Evolutionary conservation across 352 stramenopile genomes (phyloP).

Genomic region (Pythium coloratum): DNA sequence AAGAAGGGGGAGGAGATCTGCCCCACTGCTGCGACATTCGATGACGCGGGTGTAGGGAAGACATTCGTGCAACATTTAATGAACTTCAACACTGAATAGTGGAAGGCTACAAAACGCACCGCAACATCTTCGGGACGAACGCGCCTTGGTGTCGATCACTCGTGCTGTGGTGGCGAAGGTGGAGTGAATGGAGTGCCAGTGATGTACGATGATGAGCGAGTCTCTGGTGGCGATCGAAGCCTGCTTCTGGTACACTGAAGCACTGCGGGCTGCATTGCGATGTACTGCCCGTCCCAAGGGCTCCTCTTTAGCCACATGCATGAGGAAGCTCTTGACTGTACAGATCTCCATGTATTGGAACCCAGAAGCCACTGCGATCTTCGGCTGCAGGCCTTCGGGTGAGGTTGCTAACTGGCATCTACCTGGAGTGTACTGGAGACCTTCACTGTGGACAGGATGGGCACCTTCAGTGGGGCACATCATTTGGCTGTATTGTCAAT

Average conservation of each 20-base stretch:
- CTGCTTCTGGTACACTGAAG: no score
- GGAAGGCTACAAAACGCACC: not conserved
- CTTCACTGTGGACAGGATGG: constrained; percentile 11
- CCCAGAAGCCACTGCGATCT: no score
- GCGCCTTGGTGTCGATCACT: no score
- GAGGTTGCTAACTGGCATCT: no score
- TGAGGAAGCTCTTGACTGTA: no score
- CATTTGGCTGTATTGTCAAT: not conserved
- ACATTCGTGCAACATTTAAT: constrained; percentile 27
- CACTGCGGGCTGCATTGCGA: no score
- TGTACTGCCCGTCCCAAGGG: no score
- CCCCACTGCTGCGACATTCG: constrained; percentile 10
- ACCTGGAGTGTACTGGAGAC: not conserved
- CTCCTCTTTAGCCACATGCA: no score
- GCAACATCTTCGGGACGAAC: not conserved
- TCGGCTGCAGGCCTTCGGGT: no score
- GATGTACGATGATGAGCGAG: no score
- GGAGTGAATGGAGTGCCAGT: not conserved
- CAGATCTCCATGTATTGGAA: no score
- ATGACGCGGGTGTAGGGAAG: not conserved
- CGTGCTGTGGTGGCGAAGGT: not conserved
- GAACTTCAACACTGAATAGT: constrained; percentile 19
- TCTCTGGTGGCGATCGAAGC: no score
- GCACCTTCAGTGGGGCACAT: not conserved
- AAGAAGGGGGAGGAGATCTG: constrained; percentile 5